Percentiles rank a stretch among this genome's conserved stretches.
Conservation (phyloP, 352 stramenopile genomes). For the Pythium monospermum region DNA sequence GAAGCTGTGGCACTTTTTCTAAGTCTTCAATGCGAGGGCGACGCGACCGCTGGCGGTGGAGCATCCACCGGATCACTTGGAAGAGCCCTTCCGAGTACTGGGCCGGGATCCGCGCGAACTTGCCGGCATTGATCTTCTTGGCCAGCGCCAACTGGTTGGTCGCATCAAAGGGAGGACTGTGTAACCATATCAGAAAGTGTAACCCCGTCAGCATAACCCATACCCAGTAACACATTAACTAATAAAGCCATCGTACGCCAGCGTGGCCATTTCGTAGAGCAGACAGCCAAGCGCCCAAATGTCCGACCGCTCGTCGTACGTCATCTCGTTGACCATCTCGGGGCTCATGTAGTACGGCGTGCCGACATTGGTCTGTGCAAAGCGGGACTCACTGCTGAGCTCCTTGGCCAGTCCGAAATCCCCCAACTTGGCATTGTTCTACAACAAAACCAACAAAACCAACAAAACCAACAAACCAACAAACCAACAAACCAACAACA, state of each 20-base stretch:
- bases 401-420: conserved; percentile 91
- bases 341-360: conserved; percentile 93
- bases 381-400: conserved; percentile 85
- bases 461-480: too few relatives aligned
- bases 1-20: conserved; percentile 74
- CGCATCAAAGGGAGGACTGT: conserved; percentile 88
- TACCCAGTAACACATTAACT: not conserved
- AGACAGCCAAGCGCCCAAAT: conserved; percentile 90
- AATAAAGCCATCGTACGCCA: conserved; percentile 39
- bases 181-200: too few relatives aligned
- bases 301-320: conserved; percentile 90
- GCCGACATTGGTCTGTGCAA: conserved; percentile 89
- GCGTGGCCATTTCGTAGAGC: conserved; percentile 88
- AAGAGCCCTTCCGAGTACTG: conserved; percentile 90
- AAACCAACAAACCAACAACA: too few relatives aligned
- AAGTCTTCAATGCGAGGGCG: conserved; percentile 82
- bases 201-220: too few relatives aligned
- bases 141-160: conserved; percentile 90
- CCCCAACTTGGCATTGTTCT: conserved; percentile 90
- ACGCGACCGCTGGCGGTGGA: conserved; percentile 76
- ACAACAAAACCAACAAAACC: not conserved
- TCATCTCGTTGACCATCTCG: conserved; percentile 91
- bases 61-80: conserved; percentile 88
- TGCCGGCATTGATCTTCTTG: conserved; percentile 92
- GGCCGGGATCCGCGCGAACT: conserved; percentile 87